phyloP scores from a whole-genome alignment of 2,329 filamentous ascomycete genomes.

The Arthrinium phaeospermum region DNA sequence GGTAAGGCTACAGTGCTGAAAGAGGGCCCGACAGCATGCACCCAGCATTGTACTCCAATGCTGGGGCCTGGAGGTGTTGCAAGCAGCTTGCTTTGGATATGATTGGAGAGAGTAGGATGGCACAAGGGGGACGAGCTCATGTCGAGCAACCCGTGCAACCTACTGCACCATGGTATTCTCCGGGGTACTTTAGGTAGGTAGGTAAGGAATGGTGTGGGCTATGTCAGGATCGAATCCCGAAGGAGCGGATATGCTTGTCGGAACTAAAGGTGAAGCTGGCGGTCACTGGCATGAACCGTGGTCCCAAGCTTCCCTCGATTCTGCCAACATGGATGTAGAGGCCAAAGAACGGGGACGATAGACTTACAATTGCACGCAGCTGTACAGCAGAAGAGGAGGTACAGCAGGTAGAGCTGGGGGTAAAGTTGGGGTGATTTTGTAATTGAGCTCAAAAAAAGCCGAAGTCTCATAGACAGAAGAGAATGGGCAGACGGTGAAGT shows the following conservation, averaged over 20 bases:
- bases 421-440: background rate
- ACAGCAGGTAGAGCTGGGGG: constrained; percentile 3
- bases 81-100: background rate
- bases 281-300: constrained; percentile 1
- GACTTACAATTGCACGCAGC: constrained; percentile 14
- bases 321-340: background rate
- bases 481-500: constrained; percentile 4
- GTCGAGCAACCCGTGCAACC: background rate
- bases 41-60: background rate
- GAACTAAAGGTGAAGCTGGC: constrained; percentile 10
- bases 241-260: constrained; percentile 2
- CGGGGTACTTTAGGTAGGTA: background rate
- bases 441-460: background rate
- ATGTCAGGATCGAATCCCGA: background rate
- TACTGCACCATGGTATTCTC: background rate
- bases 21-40: background rate
- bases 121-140: background rate
- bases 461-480: constrained; percentile 8
- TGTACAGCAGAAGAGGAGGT: background rate
- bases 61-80: background rate
- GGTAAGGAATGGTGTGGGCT: background rate
- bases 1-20: background rate
- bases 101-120: background rate
- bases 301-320: background rate
- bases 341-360: background rate